A percentile compares a stretch with the other conserved stretches of the same genome.
These are phyloP conservation scores for Mortierella hygrophila DNA, from an alignment of 192 early-diverging fungal species.

Conservation along the genomic window DNA sequence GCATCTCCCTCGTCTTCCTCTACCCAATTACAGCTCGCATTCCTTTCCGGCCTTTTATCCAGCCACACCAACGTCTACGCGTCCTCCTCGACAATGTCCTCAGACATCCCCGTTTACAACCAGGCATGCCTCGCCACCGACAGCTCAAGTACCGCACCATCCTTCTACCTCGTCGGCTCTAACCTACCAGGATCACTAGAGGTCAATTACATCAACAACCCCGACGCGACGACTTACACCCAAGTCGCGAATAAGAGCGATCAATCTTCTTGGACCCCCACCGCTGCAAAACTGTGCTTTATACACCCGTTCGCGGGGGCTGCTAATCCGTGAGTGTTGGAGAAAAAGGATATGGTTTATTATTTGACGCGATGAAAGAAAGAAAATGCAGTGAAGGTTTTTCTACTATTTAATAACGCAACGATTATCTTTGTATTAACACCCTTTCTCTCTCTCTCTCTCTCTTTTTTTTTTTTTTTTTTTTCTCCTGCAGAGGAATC, in stretches of 20 bases:
- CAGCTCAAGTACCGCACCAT: not conserved
- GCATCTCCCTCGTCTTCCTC: no score
- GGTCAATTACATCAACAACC: not conserved
- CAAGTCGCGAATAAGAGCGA: not conserved
- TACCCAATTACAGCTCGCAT: no score
- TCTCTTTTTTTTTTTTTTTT: no score
- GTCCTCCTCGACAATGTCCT: no score
- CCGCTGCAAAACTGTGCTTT: not conserved
- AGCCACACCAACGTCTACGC: no score
- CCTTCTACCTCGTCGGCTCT: not conserved
- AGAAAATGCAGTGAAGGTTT: no score
- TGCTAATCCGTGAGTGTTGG: not conserved
- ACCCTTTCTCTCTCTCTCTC: no score
- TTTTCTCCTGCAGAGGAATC: not conserved
- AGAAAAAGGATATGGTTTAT: no score
- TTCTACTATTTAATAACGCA: no score
- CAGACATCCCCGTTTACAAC: not conserved
- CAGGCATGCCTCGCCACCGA: not conserved
- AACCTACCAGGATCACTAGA: not conserved
- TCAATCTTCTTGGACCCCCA: not conserved
- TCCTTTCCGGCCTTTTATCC: no score
- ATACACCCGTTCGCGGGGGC: not conserved
- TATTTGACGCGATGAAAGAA: no score
- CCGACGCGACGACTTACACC: not conserved
- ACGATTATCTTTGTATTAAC: no score